A percentile compares a stretch with the other conserved stretches of the same genome.
These are phyloP conservation scores for Cerrena zonata DNA, from an alignment of 1,284 basidiomycete genomes.

Conservation along the genomic window DNA sequence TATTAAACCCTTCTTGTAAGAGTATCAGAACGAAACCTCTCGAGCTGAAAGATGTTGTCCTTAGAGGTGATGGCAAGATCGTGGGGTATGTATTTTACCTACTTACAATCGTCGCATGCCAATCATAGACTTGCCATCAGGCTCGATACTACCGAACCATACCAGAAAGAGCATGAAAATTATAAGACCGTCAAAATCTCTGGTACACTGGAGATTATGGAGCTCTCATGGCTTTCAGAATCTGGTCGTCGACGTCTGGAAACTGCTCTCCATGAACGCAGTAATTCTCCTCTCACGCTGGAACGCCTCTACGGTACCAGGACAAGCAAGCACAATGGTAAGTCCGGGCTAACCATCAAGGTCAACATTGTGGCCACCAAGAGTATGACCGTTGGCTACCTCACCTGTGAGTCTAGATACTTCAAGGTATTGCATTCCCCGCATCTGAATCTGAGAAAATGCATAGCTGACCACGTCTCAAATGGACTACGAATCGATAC, in stretches of 20 bases:
- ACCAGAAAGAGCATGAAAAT: slow-evolving; percentile 11
- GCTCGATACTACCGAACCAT: slow-evolving; percentile 16
- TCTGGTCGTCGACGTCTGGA: slow-evolving; percentile 12
- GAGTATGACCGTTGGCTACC: slow-evolving; percentile 36
- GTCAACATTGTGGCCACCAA: slow-evolving; percentile 39
- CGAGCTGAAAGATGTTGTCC: neutral
- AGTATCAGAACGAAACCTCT: slow-evolving; percentile 15
- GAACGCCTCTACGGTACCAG: slow-evolving; percentile 23
- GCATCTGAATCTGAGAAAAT: too few species aligned
- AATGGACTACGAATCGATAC: neutral
- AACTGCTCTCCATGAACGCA: slow-evolving; percentile 36
- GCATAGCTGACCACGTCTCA: neutral
- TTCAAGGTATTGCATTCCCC: slow-evolving; percentile 7
- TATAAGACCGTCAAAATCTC: slow-evolving; percentile 34
- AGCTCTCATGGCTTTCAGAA: slow-evolving; percentile 40
- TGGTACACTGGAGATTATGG: slow-evolving; percentile 40
- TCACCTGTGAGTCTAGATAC: slow-evolving; percentile 33
- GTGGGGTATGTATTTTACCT: neutral
- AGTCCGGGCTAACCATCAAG: slow-evolving; percentile 17
- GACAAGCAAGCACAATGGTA: slow-evolving; percentile 15
- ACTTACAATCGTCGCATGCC: neutral
- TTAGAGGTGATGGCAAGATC: neutral
- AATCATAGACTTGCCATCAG: neutral
- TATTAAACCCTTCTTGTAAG: slow-evolving; percentile 20
- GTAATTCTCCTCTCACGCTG: slow-evolving; percentile 30